Conservation (phyloP, 2,329 filamentous ascomycete species). For the Cyphellophora attinorum region DNA sequence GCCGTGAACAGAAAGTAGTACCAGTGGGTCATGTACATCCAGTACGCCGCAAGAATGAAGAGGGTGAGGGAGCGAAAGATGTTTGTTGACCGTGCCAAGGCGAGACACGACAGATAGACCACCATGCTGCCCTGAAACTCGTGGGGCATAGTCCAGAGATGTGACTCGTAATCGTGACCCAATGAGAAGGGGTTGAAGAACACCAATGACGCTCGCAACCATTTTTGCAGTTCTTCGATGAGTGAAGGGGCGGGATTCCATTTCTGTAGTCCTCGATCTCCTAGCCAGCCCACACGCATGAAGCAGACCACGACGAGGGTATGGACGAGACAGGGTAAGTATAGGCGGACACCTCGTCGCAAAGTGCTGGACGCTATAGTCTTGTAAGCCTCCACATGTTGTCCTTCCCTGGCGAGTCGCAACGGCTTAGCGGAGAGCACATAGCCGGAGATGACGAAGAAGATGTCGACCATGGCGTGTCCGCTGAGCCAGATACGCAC, state of each 20-base stretch:
- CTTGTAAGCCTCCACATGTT: slow-evolving; percentile 35
- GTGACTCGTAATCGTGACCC: slow-evolving; percentile 29
- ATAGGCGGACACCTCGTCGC: slow-evolving; percentile 32
- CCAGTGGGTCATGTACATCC: no score
- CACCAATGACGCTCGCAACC: slow-evolving; percentile 46
- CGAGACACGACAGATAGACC: no score
- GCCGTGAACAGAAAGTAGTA: no score
- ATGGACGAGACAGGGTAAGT: slow-evolving; percentile 31
- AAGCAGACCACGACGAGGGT: slow-evolving; percentile 40
- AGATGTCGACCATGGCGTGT: no score
- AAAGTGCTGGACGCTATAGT: slow-evolving; percentile 37
- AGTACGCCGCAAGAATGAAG: no score
- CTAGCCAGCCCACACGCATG: slow-evolving; percentile 36
- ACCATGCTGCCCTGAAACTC: slow-evolving; percentile 33
- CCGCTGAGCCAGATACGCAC: no score
- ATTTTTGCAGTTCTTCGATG: slow-evolving; percentile 12
- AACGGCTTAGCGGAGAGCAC: slow-evolving; percentile 34
- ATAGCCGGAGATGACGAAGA: slow-evolving; percentile 40
- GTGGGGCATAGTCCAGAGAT: slow-evolving; percentile 37
- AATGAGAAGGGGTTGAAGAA: slow-evolving; percentile 47
- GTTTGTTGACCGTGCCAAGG: no score
- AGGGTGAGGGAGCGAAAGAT: no score
- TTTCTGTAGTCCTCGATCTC: slow-evolving; percentile 16
- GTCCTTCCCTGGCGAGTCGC: slow-evolving; percentile 32
- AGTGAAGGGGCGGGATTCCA: slow-evolving; percentile 6